Conservation (phyloP, 1,284 basidiomycete species). For the Rhodofomes roseus region DNA sequence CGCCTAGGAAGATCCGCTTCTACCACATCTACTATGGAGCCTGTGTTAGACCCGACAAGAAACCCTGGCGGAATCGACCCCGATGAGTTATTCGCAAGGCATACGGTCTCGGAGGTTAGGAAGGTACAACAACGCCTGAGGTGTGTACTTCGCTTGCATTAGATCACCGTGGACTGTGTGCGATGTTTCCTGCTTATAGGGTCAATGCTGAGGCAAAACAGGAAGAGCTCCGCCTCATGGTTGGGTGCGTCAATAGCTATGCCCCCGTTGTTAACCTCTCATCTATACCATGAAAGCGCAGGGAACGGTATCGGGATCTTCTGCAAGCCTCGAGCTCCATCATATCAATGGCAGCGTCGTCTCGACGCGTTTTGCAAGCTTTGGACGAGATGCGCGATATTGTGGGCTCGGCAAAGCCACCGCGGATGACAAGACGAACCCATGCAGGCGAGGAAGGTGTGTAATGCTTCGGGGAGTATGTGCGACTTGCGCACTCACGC, state of each 20-base stretch:
- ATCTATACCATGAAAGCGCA: slow-evolving; percentile 54
- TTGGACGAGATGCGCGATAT: slow-evolving; percentile 55
- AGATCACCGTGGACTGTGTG: not conserved
- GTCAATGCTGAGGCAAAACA: slow-evolving; percentile 88
- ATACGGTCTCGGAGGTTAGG: slow-evolving; percentile 75
- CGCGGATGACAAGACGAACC: slow-evolving; percentile 38
- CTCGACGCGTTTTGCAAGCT: slow-evolving; percentile 55
- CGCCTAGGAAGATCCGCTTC: slow-evolving; percentile 17
- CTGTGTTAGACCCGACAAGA: slow-evolving; percentile 2
- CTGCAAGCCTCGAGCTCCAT: slow-evolving; percentile 89
- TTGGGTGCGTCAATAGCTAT: slow-evolving; percentile 68
- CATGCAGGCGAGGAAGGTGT: slow-evolving; percentile 41
- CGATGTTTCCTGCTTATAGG: slow-evolving; percentile 34
- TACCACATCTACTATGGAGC: slow-evolving; percentile 17
- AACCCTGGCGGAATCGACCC: slow-evolving; percentile 50
- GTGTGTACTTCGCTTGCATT: slow-evolving; percentile 35
- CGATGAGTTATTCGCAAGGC: slow-evolving; percentile 76
- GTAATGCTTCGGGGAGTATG: not conserved
- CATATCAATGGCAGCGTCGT: slow-evolving; percentile 67
- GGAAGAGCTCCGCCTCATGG: slow-evolving; percentile 90
- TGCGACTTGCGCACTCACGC: not conserved
- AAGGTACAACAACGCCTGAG: slow-evolving; percentile 67
- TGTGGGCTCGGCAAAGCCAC: slow-evolving; percentile 45
- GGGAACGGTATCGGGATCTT: slow-evolving; percentile 92
- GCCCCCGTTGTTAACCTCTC: slow-evolving; percentile 12